Conservation (phyloP, 352 stramenopile genomes). For the Phytophthora parvispora region DNA sequence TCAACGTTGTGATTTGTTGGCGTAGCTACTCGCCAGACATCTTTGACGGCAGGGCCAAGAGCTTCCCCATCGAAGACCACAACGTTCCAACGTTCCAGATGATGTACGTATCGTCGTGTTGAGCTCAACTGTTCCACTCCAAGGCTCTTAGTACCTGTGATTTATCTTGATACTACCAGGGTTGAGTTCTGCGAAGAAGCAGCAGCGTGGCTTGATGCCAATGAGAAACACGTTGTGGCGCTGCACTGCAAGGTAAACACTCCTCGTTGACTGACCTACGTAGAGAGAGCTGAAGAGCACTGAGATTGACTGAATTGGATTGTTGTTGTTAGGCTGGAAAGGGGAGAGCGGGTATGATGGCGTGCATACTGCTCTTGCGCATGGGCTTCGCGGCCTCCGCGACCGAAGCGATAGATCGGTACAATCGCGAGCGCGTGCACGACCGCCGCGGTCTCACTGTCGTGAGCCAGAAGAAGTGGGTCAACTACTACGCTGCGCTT, state of each 20-base stretch:
- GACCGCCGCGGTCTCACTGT: slow-evolving; percentile 74
- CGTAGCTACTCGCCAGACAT: slow-evolving; percentile 60
- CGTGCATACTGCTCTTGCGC: slow-evolving; percentile 75
- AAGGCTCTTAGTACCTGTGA: not conserved
- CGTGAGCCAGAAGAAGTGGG: slow-evolving; percentile 78
- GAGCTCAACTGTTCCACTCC: too few relatives aligned
- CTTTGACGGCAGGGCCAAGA: slow-evolving; percentile 59
- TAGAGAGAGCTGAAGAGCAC: too few relatives aligned
- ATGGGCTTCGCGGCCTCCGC: slow-evolving; percentile 66
- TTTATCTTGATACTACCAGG: slow-evolving; percentile 36
- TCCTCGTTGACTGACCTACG: too few relatives aligned
- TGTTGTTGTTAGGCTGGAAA: slow-evolving; percentile 60
- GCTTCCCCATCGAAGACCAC: slow-evolving; percentile 80
- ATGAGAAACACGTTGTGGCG: slow-evolving; percentile 57
- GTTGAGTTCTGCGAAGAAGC: slow-evolving; percentile 77
- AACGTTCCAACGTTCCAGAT: slow-evolving; percentile 77
- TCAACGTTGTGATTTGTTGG: not conserved
- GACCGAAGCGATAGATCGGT: slow-evolving; percentile 62
- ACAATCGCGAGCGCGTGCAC: slow-evolving; percentile 72
- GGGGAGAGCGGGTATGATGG: slow-evolving; percentile 83
- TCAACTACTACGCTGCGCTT: slow-evolving; percentile 67
- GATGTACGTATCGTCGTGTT: slow-evolving; percentile 54
- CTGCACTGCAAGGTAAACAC: slow-evolving; percentile 86
- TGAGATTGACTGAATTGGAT: not conserved
- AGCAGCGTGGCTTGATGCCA: slow-evolving; percentile 59